Percentiles rank a stretch among this genome's conserved stretches.
These are phyloP conservation scores for Haberlea rhodopensis DNA, from an alignment of 257 asterid species.

Conservation along the genomic window DNA sequence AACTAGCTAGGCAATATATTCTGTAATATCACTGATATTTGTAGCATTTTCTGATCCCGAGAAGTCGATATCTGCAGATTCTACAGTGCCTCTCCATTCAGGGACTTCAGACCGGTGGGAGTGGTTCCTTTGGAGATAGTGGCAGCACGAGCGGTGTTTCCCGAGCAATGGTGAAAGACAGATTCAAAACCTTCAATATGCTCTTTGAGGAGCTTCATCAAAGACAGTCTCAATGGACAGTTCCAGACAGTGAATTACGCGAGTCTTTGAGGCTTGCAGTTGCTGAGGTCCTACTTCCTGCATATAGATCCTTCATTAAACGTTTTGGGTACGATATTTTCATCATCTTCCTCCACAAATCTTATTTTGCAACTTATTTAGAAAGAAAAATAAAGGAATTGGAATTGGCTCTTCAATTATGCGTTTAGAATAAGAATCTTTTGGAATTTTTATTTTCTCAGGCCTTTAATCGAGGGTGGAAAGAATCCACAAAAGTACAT, in stretches of 20 bases:
- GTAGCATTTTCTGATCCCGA: background rate
- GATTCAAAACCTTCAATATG: slow-evolving; percentile 74
- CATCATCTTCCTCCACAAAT: background rate
- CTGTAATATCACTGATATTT: background rate
- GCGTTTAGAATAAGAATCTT: background rate
- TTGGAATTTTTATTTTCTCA: slow-evolving; percentile 23
- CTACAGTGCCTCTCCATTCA: slow-evolving; percentile 80
- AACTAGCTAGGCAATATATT: background rate
- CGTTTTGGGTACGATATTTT: slow-evolving; percentile 73
- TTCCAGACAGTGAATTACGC: slow-evolving; percentile 93
- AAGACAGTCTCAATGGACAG: slow-evolving; percentile 97
- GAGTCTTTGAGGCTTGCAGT: slow-evolving; percentile 94
- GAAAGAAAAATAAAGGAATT: background rate
- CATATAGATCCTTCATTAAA: slow-evolving; percentile 76
- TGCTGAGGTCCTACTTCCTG: slow-evolving; percentile 96
- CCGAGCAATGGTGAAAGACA: slow-evolving; percentile 78
- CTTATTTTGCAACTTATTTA: background rate
- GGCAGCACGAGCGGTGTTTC: slow-evolving; percentile 61
- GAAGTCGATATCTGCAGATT: slow-evolving; percentile 49
- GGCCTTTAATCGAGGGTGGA: slow-evolving; percentile 86
- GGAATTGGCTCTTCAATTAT: background rate
- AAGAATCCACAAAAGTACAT: slow-evolving; percentile 84
- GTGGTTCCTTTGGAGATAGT: slow-evolving; percentile 44
- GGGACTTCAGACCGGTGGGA: slow-evolving; percentile 50
- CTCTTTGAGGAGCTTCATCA: slow-evolving; percentile 95